Base-by-base conservation (phyloP, 2,329 filamentous ascomycete genomes). In the Fusarium nurragi region DNA sequence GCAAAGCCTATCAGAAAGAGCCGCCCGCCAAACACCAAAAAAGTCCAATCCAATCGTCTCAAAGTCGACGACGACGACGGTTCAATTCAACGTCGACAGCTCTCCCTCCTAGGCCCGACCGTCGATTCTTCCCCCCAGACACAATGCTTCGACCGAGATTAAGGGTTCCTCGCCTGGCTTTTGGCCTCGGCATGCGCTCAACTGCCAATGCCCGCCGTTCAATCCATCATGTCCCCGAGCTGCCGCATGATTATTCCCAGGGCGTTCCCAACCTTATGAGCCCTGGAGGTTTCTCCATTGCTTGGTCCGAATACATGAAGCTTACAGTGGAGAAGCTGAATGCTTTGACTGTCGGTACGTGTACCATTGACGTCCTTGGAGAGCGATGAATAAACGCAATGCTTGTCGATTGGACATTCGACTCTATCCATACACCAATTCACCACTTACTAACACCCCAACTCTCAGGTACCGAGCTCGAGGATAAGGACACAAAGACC, bases 231-330 rank as follows among this genome's bases (percentile, higher is more conserved):
- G 73, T 86, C 22, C 83, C 83, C n/a, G 47, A 71, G 34, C 77
- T 86, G 64, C 71, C 70, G 30, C 80, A 84, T 54, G 74, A 82
- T 67, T 83, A 78, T 78, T 75, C 76, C 47, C 57, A 83, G 40
- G 85, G 83, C 58, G 82, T 97, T 7, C 85, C 87, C n/a, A 86
- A 87, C 14, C 83, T 98, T 60, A 83, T 97, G 74, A 88, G 88
- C 26, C 77, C 83, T 3, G 81, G 85, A 47, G 91, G 86, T 52
- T 96, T 91, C 78, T 80, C 90, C 54, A 84, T 92, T 52, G 89
- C 93, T 46, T 99, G 93, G 89, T 89, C 85, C 30, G 83, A 93
- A 73, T 97, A 97, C 80, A 93, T 97, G 83, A 75, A 80, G 34
- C 79, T 90, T 67, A 83, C 94, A 72, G 77, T 94, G 49, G 83